Evolutionary conservation across 345 rosid genomes (phyloP).

Genomic region (Acer yangbiense): DNA sequence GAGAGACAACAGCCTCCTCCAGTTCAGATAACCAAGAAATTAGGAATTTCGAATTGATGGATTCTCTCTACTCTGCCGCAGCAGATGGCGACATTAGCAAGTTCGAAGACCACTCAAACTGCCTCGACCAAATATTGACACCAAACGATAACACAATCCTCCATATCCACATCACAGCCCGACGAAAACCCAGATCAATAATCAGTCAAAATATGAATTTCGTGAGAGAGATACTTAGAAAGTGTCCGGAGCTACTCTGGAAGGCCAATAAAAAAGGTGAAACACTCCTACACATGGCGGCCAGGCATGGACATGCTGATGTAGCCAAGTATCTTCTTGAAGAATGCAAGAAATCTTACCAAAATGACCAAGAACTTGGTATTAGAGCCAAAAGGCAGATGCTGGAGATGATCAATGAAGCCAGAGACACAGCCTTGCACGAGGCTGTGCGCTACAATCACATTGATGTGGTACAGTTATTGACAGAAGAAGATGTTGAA

Average conservation of each 20-base stretch:
- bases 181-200: background rate
- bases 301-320: too few species aligned
- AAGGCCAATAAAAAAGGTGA: too few species aligned
- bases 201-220: background rate
- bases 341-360: background rate
- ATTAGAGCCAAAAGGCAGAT: too few species aligned
- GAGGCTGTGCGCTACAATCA: too few species aligned
- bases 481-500: too few species aligned
- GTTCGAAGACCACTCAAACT: background rate
- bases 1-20: too few species aligned
- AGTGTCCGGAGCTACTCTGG: background rate
- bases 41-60: background rate
- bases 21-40: background rate
- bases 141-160: constrained; percentile 13
- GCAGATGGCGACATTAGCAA: background rate
- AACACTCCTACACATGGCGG: too few species aligned
- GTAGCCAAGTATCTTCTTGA: background rate
- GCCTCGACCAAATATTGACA: background rate
- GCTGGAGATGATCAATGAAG: too few species aligned
- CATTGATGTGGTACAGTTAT: too few species aligned
- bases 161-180: constrained; percentile 1
- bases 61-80: background rate
- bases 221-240: background rate
- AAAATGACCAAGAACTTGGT: background rate
- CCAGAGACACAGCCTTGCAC: too few species aligned